Evolutionary conservation across 1,284 basidiomycete genomes (phyloP), one percentile per base, ranked within the genome.

Genomic region (Sporisorium scitamineum): DNA sequence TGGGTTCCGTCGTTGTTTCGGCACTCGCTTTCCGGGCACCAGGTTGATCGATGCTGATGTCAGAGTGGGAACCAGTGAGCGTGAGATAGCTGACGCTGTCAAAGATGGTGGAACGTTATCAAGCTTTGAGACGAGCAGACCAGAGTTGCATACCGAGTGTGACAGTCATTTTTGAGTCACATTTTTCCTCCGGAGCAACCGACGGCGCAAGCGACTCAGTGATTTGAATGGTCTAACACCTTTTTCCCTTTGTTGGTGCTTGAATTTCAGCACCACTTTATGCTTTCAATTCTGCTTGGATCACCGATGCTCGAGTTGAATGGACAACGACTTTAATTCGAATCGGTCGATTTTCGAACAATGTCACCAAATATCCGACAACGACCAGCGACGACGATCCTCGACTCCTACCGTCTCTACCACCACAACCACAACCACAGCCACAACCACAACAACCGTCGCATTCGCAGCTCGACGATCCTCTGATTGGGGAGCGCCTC

Each of bases 281-380:
- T 50, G 27, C 22, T 41, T 24, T 7, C 24, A 32, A 41, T 61
- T 68, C 66, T 70, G 60, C 61, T 55, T 41, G 39, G 54, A 70
- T 70, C 67, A 54, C 67, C 67, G 67, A 70, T 70, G 41, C 14
- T 34, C 31, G 37, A 27, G 4, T 31, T 11, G 10, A 10, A 37
- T n/a, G 14, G 34, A 41, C 26, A 48, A 44, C 13, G 57, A 67
- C 47, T 32, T 37, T 61, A 20, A 56, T 29, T 45, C 51, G 42
- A 45, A 55, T 56, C 54, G 52, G 65, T 34, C 61, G 67, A 70
- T 70, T 58, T 58, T 29, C 26, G 27, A 48, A 32, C 24, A n/a
- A 11, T 22, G 8, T 29, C 26, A 18, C 24, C 31, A 32, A 41
- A n/a, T 54, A 41, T 32, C 55, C 16, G 10, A n/a, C 5, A 39